Base-by-base conservation (phyloP, 1,284 basidiomycete genomes). In the Tilletia indica region DNA sequence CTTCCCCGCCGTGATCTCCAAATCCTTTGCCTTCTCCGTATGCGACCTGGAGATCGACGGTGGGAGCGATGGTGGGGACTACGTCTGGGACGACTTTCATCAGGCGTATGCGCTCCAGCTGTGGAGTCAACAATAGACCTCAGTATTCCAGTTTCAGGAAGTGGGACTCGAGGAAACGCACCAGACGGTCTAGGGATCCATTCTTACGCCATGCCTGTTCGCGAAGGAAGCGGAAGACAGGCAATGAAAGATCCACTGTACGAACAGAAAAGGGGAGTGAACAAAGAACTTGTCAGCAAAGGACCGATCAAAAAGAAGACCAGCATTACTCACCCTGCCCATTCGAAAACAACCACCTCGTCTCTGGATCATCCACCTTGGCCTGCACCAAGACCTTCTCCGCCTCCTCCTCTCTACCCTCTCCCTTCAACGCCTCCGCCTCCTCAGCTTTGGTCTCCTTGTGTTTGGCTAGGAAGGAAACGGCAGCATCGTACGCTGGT, bases 11-110 rank as follows among this genome's bases (percentile, higher is more conserved):
- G 45, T 82, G 80, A 67, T 83, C 82, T 5, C 77, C 78, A 38
- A 77, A 74, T 1, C 86, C 68, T 79, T 80, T 0, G 79, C 84
- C 77, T 83, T 72, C 83, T 5, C 88, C 83, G 76, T 89, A 88
- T 12, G 88, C 87, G 58, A 94, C 80, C 71, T 89, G 90, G 4
- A 94, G 85, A 82, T 95, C 92, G 31, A 92, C 83, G 9, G 89
- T 89, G 0, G 94, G 93, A 68, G 88, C 88, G 21, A 96, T 84
- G 45, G 86, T 86, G 0, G 92, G 89, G 6, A 97, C 83, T 1
- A 95, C 86, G 83, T 98, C 96, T 0, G 96, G 95, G 3, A 97
- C 87, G 69, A 98, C 90, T 68, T 91, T 87, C 92, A 97, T 93
- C 85, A 94, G 91, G 79, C 92, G 87, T 64, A 96, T 85, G 78